Evolutionary conservation across 768 basidiomycete genomes (phyloP), one percentile per base, ranked within the genome.

Genomic region (Fomitopsis pulvina): DNA sequence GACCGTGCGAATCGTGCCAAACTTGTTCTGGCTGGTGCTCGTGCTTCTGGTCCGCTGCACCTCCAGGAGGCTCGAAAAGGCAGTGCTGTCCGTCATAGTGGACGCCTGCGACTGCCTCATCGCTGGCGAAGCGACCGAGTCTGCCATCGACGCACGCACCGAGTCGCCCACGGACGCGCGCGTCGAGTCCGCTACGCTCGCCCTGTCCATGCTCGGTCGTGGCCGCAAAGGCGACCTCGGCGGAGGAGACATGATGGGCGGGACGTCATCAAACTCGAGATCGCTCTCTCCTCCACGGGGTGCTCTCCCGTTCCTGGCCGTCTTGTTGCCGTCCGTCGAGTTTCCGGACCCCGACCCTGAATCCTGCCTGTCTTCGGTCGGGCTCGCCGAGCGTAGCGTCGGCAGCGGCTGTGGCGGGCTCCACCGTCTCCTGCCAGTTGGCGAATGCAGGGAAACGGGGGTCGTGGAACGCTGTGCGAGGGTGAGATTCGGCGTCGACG

Each of bases 1-100:
- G 52, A 83, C 71, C n/a, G 89, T 90, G 59, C 86, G 75, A 53
- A 91, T 80, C 10, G 89, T 92, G 37, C 81, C 86, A 64, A 80
- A 91, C 62, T 79, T 83, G 60, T 78, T 82, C 54, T 71, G 70
- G 4, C 34, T n/a, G n/a, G n/a, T n/a, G 38, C 66, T 70, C 50
- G 54, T 56, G 47, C 72, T 69, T 44, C 67, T 71, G 47, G 66
- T 70, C 47, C 69, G 68, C 50, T 68, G 68, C 46, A 68, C 66
- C 61, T 58, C 57, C 47, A 85, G 69, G 51, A 85, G 66, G 54
- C 83, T 86, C 45, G 86, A 86, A 60, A 79, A 73, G n/a, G 60
- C 57, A 2, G 71, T 72, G 39, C 66, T 63, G 46, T 85, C 82
- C 26, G 81, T 83, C 65, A 79, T 68, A 56, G 71, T 73, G 6